A percentile compares a stretch with the other conserved stretches of the same genome.
Evolutionary conservation across 2,329 filamentous ascomycete genomes (phyloP).

Genomic region (Penicillium hesseltinei): DNA sequence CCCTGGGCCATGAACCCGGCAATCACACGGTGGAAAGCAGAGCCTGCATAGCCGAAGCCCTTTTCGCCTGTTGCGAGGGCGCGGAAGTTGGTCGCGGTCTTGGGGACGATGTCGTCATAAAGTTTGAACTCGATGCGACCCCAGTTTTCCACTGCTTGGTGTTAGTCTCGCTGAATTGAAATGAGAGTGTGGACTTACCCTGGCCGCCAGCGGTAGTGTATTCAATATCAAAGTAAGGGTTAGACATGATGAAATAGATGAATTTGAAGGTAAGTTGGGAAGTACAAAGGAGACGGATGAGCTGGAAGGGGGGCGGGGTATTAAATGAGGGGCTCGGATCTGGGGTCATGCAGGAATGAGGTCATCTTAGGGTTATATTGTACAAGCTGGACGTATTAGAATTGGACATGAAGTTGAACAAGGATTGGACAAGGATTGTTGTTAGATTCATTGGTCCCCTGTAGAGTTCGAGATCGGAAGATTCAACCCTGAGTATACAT

Average conservation of each 20-base stretch:
- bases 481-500: neutral
- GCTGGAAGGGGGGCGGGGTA: neutral
- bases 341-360: neutral
- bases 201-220: neutral
- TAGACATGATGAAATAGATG: neutral
- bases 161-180: neutral
- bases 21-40: constrained; percentile 86
- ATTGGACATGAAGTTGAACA: too few relatives aligned
- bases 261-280: neutral
- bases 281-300: neutral
- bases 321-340: neutral
- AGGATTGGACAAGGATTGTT: neutral
- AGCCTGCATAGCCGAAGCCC: constrained; percentile 76
- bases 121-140: constrained; percentile 85
- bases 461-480: neutral
- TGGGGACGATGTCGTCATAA: constrained; percentile 78
- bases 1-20: constrained; percentile 89
- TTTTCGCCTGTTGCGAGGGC: constrained; percentile 75
- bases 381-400: neutral
- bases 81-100: constrained; percentile 78
- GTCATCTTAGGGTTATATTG: neutral
- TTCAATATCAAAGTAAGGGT: neutral
- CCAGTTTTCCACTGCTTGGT: constrained; percentile 2
- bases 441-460: neutral
- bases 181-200: neutral